phyloP scores from a whole-genome alignment of 208 protist genomes.

The Phytomonas francai region DNA sequence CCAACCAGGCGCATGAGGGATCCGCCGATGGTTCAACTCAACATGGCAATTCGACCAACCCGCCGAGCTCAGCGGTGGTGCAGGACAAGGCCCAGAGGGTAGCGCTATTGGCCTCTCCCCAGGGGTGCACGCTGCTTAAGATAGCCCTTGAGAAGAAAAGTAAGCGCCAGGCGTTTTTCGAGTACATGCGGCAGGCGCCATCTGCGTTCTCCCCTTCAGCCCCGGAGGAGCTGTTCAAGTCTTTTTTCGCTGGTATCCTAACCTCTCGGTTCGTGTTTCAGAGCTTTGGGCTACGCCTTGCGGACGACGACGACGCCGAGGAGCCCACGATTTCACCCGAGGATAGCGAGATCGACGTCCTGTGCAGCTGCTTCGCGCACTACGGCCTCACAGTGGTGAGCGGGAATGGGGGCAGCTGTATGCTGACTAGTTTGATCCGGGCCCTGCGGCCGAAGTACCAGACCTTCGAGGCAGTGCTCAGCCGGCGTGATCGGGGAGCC shows the following conservation, averaged over 20 bases:
- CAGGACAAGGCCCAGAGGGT: constrained; percentile 10
- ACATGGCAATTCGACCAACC: not conserved
- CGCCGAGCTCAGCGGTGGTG: not conserved
- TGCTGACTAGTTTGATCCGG: constrained; percentile 37
- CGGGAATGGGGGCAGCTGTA: constrained; percentile 52
- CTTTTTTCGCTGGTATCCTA: constrained; percentile 47
- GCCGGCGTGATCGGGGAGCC: constrained; percentile 32
- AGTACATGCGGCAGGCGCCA: constrained; percentile 21
- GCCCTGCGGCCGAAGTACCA: constrained; percentile 38
- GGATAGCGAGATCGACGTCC: constrained; percentile 41
- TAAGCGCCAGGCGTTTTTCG: constrained; percentile 52
- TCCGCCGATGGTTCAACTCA: not conserved
- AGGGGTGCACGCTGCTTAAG: constrained; percentile 44
- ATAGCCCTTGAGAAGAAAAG: constrained; percentile 25
- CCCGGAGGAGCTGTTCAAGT: constrained; percentile 26
- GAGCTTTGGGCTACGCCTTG: constrained; percentile 39
- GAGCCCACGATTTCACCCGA: constrained; percentile 12
- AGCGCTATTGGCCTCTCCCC: constrained; percentile 27
- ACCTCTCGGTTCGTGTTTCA: constrained; percentile 46
- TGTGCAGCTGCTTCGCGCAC: constrained; percentile 48
- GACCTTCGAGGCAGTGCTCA: not conserved
- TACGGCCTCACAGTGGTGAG: constrained; percentile 51
- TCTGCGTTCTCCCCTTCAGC: not conserved
- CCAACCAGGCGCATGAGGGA: constrained; percentile 7
- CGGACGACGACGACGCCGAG: constrained; percentile 8